Percentiles rank a stretch among this genome's conserved stretches.
Evolutionary conservation across 441 rosid species (phyloP).

Genomic region (Populus hybrid): DNA sequence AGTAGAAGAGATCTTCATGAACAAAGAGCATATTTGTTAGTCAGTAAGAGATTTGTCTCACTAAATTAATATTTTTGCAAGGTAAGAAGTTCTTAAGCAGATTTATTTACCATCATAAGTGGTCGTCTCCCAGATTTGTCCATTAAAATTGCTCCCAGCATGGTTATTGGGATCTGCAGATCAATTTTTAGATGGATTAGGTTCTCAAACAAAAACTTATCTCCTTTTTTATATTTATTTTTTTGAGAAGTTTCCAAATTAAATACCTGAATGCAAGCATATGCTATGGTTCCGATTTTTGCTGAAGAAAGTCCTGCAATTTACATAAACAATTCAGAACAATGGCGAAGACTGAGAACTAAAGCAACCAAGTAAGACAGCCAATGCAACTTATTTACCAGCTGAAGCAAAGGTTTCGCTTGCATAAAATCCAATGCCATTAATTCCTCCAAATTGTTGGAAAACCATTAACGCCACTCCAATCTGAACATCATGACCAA

Average conservation of each 20-base stretch:
- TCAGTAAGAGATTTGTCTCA: not conserved
- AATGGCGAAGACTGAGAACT: not conserved
- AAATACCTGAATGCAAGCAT: conserved; percentile 75
- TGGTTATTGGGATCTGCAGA: conserved; percentile 70
- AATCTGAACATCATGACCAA: conserved; percentile 43
- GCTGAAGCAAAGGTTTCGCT: conserved; percentile 83
- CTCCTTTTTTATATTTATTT: not conserved
- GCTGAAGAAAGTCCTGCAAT: conserved; percentile 75
- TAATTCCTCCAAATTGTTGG: conserved; percentile 84
- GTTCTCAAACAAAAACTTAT: not conserved
- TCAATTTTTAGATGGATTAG: conserved; percentile 5
- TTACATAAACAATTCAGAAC: not conserved
- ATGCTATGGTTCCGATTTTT: conserved; percentile 71
- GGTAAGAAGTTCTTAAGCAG: not conserved
- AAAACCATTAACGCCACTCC: conserved; percentile 82
- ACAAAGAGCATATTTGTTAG: conserved; percentile 1
- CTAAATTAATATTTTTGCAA: not conserved
- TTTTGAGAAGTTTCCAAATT: too few relatives aligned
- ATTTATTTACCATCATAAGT: conserved; percentile 62
- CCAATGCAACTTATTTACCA: conserved; percentile 39
- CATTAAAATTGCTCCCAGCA: conserved; percentile 68
- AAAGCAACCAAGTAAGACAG: not conserved
- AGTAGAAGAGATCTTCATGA: conserved; percentile 58
- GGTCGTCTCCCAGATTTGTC: conserved; percentile 89
- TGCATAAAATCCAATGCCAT: conserved; percentile 79